phyloP scores from a whole-genome alignment of 1,284 basidiomycete species.

The Psilocybe mexicana region DNA sequence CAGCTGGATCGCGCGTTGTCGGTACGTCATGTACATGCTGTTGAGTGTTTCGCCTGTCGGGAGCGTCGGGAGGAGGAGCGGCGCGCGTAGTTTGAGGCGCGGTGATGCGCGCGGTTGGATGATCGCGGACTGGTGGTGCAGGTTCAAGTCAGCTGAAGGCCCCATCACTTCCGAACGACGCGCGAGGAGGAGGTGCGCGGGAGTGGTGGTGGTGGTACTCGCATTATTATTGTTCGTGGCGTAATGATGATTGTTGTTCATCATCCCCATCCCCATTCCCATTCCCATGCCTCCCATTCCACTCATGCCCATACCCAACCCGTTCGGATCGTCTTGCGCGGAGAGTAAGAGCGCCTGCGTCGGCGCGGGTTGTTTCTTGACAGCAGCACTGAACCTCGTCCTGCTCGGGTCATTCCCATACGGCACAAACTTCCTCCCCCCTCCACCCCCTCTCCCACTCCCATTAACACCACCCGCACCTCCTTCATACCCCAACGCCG shows the following conservation, averaged over 20 bases:
- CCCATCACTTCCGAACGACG: slow-evolving; percentile 56
- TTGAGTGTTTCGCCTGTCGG: slow-evolving; percentile 81
- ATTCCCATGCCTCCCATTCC: background rate
- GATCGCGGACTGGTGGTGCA: slow-evolving; percentile 66
- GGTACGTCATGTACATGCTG: slow-evolving; percentile 84
- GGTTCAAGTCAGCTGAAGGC: slow-evolving; percentile 51
- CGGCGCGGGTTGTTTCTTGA: slow-evolving; percentile 60
- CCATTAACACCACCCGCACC: slow-evolving; percentile 34
- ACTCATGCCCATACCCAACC: background rate
- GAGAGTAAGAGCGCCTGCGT: slow-evolving; percentile 12
- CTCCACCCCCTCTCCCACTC: background rate
- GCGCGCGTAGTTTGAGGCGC: slow-evolving; percentile 79
- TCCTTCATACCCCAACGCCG: slow-evolving; percentile 64
- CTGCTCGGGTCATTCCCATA: slow-evolving; percentile 73
- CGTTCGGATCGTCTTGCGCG: slow-evolving; percentile 15
- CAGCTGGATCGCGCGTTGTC: slow-evolving; percentile 83
- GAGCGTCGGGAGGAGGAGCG: slow-evolving; percentile 86
- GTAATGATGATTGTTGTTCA: background rate
- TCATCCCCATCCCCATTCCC: too few relatives aligned
- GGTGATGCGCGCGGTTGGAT: slow-evolving; percentile 85
- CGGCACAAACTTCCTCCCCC: slow-evolving; percentile 37
- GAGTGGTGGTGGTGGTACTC: slow-evolving; percentile 18
- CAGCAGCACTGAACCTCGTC: slow-evolving; percentile 82
- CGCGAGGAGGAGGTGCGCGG: slow-evolving; percentile 29
- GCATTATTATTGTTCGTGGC: slow-evolving; percentile 15